Evolutionary conservation across 306 rosid species (phyloP), one percentile per base, ranked within the genome.

Genomic region (Casuarina equisetifolia): DNA sequence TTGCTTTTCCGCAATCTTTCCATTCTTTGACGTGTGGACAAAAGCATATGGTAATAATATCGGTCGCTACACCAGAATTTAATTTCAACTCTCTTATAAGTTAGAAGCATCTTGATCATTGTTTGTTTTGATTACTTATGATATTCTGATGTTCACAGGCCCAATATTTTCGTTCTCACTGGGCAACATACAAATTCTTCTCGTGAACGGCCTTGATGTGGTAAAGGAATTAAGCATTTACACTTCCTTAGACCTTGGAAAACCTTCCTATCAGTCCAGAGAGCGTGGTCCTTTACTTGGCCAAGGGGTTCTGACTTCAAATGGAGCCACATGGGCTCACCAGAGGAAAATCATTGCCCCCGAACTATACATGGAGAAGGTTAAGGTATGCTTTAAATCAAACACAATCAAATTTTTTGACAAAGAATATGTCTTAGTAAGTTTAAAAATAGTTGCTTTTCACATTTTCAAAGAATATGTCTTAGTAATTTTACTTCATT

Each of bases 331-430:
- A 6, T 85, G 89, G 89, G 83, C 69, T 5, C 69, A 81, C 50
- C 89, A 88, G 64, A 86, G 89, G 72, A 83, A 81, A 25, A 32
- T 85, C 52, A 49, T 88, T 78, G 85, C 91, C 64, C 89, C 89
- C 42, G 86, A 85, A 42, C 74, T 88, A 2, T 85, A 81, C 86
- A 73, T 81, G 78, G 89, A 81, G 4, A 88, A 88, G 70, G 85
- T 83, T 54, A 88, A 88, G 89, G 91, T 85, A 81, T 50, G 43
- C 15, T 32, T 20, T 40, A 8, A 59, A 3, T 59, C 40, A 9
- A 1, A 59, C 20, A 19, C 32, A 25, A 25, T 25, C 32, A 25
- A 25, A 25, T 25, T 0, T 25, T 0, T 25, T 25, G 32, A 25
- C 32, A 25, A 25, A 25, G 32, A 25, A 25, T 25, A 25, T 25